Evolutionary conservation across 768 basidiomycete genomes (phyloP).

Genomic region (Mycena capillaripes): DNA sequence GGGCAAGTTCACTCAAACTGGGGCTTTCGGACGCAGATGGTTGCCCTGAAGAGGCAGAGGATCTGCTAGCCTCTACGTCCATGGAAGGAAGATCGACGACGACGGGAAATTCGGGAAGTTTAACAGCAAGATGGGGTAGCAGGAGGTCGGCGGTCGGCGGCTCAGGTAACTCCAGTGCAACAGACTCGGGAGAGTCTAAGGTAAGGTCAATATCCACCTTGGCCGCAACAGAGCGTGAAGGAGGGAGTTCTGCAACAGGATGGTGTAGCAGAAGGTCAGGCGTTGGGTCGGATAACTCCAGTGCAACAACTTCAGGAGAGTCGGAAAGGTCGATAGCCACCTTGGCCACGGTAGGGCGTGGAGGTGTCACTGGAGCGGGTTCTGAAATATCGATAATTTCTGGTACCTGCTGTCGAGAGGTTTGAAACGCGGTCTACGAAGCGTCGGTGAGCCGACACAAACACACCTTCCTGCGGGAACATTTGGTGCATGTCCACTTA

Average conservation of each 20-base stretch:
- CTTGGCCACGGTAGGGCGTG: not conserved
- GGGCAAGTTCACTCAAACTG: not conserved
- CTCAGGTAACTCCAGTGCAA: not conserved
- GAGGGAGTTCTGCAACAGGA: not conserved
- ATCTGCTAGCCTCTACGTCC: too few relatives aligned
- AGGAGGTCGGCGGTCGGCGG: not conserved
- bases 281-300: not conserved
- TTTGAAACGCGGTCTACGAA: not conserved
- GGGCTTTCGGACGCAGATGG: not conserved
- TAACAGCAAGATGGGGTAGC: not conserved
- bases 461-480: slow-evolving; percentile 19
- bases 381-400: slow-evolving; percentile 12
- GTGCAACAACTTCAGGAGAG: slow-evolving; percentile 1
- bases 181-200: slow-evolving; percentile 12
- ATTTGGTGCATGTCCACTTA: slow-evolving; percentile 21
- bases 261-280: not conserved
- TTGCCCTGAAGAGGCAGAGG: not conserved
- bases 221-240: not conserved
- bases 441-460: slow-evolving; percentile 9
- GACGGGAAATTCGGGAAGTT: not conserved
- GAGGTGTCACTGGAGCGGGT: not conserved
- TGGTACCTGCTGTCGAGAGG: not conserved
- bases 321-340: too few relatives aligned
- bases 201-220: slow-evolving; percentile 15
- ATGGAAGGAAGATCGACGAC: not conserved